Evolutionary conservation across 768 basidiomycete genomes (phyloP), one percentile per base, ranked within the genome.

Genomic region (Pleurotus platypus): DNA sequence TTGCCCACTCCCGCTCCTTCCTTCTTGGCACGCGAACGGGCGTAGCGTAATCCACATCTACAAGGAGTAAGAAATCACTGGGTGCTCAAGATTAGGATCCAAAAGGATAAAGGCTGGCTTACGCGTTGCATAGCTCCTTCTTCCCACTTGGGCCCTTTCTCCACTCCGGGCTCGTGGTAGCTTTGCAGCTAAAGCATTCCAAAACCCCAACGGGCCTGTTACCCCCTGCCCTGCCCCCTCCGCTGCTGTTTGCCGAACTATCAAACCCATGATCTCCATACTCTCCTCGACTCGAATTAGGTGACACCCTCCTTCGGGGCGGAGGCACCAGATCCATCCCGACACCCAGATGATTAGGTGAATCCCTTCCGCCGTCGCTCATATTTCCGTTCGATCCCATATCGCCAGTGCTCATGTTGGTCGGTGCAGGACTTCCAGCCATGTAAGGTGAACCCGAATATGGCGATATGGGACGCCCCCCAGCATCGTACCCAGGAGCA

Each of bases 101-200:
- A 50, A 60, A 45, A 45, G 49, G 59, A 59, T 49, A 42, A 27
- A 55, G 40, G 54, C 59, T 45, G 26, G 81, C 89, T 77, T 72
- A 93, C 88, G 92, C 92, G 75, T 94, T 94, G 69, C 92, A 94
- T 24, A 94, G 78, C 69, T 94, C 91, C 72, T 94, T 94, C 70
- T 89, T 89, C 24, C 92, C 92, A 64, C 83, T 91, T 53, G 91
- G 90, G 16, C 92, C 92, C 70, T 94, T 94, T 67, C 92, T 77
- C 92, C 92, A 94, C 69, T 94, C 92, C 0, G 92, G 92, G 66
- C 91, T 93, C 6, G 81, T 79, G 5, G 87, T 91, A 9, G 79
- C 86, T 70, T 86, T 89, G 72, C 92, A 94, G 67, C 88, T 90
- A 18, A 84, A 81, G 70, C 92, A 94, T 63, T 81, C 81, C 57